Evolutionary conservation across 441 rosid genomes (phyloP).

Genomic region (Arabidopsis hybrid): DNA sequence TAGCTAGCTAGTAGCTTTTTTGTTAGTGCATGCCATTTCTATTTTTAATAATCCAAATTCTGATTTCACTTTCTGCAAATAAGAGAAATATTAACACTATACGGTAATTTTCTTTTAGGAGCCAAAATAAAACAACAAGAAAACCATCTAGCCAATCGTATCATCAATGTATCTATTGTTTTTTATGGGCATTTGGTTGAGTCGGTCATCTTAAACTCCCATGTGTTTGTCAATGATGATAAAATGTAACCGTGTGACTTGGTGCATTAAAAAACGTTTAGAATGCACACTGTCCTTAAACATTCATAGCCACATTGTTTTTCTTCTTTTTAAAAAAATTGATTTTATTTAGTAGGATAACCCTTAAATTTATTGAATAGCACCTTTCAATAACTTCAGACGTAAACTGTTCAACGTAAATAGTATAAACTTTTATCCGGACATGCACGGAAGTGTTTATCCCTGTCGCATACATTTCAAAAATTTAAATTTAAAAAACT

Average conservation of each 20-base stretch:
- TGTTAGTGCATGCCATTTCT: neutral
- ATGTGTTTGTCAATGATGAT: slow-evolving; percentile 19
- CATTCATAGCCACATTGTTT: neutral
- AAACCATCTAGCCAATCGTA: neutral
- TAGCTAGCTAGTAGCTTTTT: neutral
- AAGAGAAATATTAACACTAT: no score
- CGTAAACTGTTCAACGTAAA: slow-evolving; percentile 27
- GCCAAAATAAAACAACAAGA: no score
- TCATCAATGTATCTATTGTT: neutral
- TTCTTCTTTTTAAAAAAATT: neutral
- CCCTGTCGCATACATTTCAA: slow-evolving; percentile 22
- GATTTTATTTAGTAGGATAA: neutral
- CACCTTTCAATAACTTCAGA: slow-evolving; percentile 24
- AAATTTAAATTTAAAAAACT: neutral
- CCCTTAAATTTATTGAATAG: neutral
- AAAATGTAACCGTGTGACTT: neutral
- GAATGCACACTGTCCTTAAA: neutral
- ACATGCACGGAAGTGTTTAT: slow-evolving; percentile 42
- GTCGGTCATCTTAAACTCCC: slow-evolving; percentile 22
- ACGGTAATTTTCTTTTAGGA: no score
- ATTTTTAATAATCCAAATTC: neutral
- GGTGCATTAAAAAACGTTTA: slow-evolving; percentile 19
- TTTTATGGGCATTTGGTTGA: neutral
- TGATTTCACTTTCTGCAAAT: no score
- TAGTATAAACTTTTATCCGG: slow-evolving; percentile 41